Evolutionary conservation across 192 early-diverging fungal genomes (phyloP), one percentile per base, ranked within the genome.

Genomic region (Phycomyces blakesleeanus): DNA sequence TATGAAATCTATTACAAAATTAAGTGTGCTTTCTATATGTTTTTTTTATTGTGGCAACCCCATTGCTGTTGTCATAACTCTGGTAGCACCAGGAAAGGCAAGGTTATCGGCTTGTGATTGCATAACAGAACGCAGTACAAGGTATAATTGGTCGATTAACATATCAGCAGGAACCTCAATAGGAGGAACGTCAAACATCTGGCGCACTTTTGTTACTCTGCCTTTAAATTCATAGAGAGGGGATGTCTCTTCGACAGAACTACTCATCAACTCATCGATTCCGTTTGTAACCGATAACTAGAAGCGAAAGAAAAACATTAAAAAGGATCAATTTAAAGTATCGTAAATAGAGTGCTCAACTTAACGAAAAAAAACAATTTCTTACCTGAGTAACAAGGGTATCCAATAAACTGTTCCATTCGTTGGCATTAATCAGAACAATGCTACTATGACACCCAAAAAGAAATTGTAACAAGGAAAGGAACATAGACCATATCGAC

Each of bases 101-200:
- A 63, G 1, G 18, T 59, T 63, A 53, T 69, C 68, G 12, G 65
- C 59, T 52, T 74, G 74, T 22, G 71, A 61, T 55, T 69, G 61
- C 73, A 78, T 68, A 12, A 69, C 57, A 27, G 75, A 64, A 14
- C 69, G 53, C 50, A 78, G 57, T 62, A 72, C 76, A 29, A 75
- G 16, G 58, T 64, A 71, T 0, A 78, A 40, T 41, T 75, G 76
- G n/a, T 69, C 59, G 15, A 66, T 64, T 27, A 78, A 59, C 5
- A 51, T 63, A 7, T 56, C 52, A 4, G 66, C 54, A 26, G 59
- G 50, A 29, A 75, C 55, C 22, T 61, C 63, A 38, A 71, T 59
- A 34, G 76, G 69, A 21, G 76, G 76, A 47, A 71, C 52, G 47
- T 71, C 61, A 59, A 78, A 78, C 69, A 78, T 78, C n/a, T 54